Evolutionary conservation across 1,284 basidiomycete genomes (phyloP).

Genomic region (Singerocomus inundabilis): DNA sequence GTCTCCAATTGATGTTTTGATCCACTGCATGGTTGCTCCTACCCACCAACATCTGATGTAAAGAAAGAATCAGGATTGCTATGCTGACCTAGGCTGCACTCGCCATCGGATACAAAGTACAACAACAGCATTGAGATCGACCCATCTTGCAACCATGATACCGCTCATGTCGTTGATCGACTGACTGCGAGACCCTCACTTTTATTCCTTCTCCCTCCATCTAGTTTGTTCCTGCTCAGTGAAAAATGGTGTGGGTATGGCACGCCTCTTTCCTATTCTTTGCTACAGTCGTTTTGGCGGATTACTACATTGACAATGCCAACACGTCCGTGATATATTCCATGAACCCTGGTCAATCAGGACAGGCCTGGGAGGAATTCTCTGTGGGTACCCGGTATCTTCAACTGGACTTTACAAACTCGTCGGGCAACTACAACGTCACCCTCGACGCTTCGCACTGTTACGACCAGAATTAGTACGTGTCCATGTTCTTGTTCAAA

Average conservation of each 20-base stretch:
- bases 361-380: slow-evolving; percentile 16
- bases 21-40: not conserved
- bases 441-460: slow-evolving; percentile 20
- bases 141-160: not conserved
- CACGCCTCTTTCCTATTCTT: slow-evolving; percentile 13
- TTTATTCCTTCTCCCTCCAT: not conserved
- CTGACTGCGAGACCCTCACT: not conserved
- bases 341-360: slow-evolving; percentile 14
- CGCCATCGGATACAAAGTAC: not conserved
- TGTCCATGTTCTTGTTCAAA: not conserved
- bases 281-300: slow-evolving; percentile 12
- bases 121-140: not conserved
- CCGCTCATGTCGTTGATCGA: not conserved
- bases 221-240: not conserved
- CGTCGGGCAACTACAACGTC: slow-evolving; percentile 23
- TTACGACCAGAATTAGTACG: slow-evolving; percentile 28
- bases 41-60: not conserved
- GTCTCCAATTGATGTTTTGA: not conserved
- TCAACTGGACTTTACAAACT: slow-evolving; percentile 11
- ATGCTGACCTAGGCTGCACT: not conserved
- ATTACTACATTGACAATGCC: slow-evolving; percentile 27
- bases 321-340: slow-evolving; percentile 20
- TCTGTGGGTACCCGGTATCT: slow-evolving; percentile 7
- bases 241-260: slow-evolving; percentile 7
- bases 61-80: not conserved